Evolutionary conservation across 2,329 filamentous ascomycete species (phyloP), one percentile per base, ranked within the genome.

Genomic region (Aspergillus pseudoviridinutans): DNA sequence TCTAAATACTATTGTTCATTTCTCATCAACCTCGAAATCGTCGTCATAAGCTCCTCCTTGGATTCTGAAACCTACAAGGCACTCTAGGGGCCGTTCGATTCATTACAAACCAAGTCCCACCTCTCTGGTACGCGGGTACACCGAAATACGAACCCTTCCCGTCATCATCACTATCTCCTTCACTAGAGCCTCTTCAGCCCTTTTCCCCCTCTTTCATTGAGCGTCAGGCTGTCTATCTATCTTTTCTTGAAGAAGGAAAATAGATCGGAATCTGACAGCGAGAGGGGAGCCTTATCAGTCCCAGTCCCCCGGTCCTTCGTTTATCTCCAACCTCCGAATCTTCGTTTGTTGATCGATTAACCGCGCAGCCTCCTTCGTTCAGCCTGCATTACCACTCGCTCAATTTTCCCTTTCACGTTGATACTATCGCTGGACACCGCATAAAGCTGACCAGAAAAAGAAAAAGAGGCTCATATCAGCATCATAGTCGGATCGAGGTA

Each of bases 271-370:
- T 38, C 32, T 38, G 32, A 38, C 32, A 38, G 32, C 32, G 7
- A 17, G 14, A 38, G 32, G 32, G 32, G 32, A 17, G 6, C 32
- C 32, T 38, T 38, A 38, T 38, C 32, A 17, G 7, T 6, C 12
- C 27, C 20, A 12, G 4, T 35, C 6, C 12, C n/a, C 12, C 59
- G 58, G 51, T 58, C 57, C 49, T 55, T 54, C 54, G 32, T 57
- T 50, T 58, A 54, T 35, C 35, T 53, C 47, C 58, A 42, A 58
- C 61, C 35, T 52, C 58, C 55, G 58, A 62, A 58, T 54, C n/a
- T 54, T 56, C 55, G 44, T 53, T 58, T 56, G 54, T 59, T 56
- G 56, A 62, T 61, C 61, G 58, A 64, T 64, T 61, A 60, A 61
- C 58, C 55, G 58, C 58, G 49, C 57, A 25, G 56, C 64, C 56